Conservation (phyloP, 306 rosid genomes). For the Bauhinia variegata region DNA sequence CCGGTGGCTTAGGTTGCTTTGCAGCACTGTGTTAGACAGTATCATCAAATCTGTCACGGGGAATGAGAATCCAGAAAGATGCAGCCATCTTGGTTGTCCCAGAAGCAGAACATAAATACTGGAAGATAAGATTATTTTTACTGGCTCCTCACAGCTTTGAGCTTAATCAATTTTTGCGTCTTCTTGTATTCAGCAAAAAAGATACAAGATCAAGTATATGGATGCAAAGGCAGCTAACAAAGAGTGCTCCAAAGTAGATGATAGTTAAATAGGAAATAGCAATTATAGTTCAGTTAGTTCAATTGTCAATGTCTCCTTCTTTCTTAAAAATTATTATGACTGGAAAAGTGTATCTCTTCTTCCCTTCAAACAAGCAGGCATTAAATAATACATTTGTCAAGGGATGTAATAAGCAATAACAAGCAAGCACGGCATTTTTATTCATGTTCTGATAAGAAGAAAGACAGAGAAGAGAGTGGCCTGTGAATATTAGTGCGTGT, state of each 20-base stretch:
- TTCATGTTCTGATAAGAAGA: too few relatives aligned
- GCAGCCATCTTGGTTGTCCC: slow-evolving; percentile 71
- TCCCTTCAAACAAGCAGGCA: not conserved
- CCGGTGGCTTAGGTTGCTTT: slow-evolving; percentile 87
- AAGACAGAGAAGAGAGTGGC: not conserved
- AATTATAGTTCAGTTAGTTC: not conserved
- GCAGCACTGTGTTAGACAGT: slow-evolving; percentile 60
- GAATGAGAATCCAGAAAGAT: slow-evolving; percentile 24
- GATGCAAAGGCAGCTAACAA: slow-evolving; percentile 22
- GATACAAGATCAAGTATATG: slow-evolving; percentile 44
- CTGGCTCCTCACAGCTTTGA: slow-evolving; percentile 73
- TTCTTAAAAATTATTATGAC: not conserved
- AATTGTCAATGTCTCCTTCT: too few relatives aligned
- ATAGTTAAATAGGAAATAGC: slow-evolving; percentile 4
- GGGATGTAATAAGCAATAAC: not conserved
- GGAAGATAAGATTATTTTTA: slow-evolving; percentile 77
- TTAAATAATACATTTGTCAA: not conserved
- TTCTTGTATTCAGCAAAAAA: slow-evolving; percentile 64
- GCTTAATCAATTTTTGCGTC: slow-evolving; percentile 62
- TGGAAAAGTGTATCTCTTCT: not conserved
- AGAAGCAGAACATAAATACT: slow-evolving; percentile 70
- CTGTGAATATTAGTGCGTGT: not conserved
- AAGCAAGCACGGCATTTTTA: not conserved
- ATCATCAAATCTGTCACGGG: slow-evolving; percentile 67
- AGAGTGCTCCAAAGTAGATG: not conserved